A percentile compares a stretch with the other conserved stretches of the same genome.
phyloP scores from a whole-genome alignment of 2,329 filamentous ascomycete species.

The Westerdykella aurantiaca region DNA sequence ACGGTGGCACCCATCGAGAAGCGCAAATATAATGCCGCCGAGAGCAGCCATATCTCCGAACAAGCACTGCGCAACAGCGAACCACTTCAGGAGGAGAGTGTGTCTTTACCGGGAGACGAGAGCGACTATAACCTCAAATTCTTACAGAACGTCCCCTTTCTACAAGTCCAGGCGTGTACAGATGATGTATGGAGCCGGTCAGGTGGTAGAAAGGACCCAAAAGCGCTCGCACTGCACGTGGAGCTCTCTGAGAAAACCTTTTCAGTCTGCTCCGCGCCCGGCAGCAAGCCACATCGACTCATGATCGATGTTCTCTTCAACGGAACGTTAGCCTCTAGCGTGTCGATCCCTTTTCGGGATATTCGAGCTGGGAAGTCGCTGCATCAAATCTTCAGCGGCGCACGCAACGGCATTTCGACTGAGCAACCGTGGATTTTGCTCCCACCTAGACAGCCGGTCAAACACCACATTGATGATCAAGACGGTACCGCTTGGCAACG shows the following conservation, averaged over 20 bases:
- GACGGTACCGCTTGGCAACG: conserved; percentile 19
- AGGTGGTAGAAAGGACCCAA: conserved; percentile 1
- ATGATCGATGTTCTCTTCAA: conserved; percentile 48
- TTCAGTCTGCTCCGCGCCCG: conserved; percentile 12
- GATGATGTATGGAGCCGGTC: not conserved
- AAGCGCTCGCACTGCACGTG: conserved; percentile 29
- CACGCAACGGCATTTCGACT: conserved; percentile 32
- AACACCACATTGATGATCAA: conserved; percentile 3
- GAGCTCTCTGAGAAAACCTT: conserved; percentile 29
- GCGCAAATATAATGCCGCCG: conserved; percentile 18
- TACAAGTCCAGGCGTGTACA: not conserved
- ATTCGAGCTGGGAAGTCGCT: conserved; percentile 11
- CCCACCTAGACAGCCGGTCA: conserved; percentile 9
- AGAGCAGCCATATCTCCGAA: conserved; percentile 17
- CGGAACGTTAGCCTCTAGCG: conserved; percentile 37
- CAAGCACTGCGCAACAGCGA: conserved; percentile 13
- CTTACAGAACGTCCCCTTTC: conserved; percentile 15
- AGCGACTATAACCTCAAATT: conserved; percentile 21
- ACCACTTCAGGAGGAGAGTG: conserved; percentile 19
- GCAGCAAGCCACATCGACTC: conserved; percentile 27
- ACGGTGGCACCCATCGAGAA: conserved; percentile 19
- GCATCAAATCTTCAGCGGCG: conserved; percentile 36
- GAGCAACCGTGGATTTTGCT: conserved; percentile 45
- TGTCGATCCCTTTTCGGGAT: conserved; percentile 21
- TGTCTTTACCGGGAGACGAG: conserved; percentile 23